Base-by-base conservation (phyloP, 2,329 filamentous ascomycete species). In the Celoporthe dispersa region DNA sequence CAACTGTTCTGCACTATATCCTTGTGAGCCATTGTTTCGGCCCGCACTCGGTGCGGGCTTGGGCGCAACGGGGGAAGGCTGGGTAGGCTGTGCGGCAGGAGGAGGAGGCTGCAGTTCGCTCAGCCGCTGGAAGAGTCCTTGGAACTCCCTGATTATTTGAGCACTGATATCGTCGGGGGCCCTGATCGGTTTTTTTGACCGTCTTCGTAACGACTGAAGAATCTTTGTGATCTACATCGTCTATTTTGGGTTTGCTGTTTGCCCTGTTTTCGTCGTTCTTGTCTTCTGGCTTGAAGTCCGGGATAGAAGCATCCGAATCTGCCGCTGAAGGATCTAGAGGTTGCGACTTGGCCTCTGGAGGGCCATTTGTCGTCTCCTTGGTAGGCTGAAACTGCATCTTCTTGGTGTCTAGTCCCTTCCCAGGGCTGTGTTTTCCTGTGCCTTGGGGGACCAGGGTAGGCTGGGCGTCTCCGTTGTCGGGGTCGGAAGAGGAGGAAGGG, bases 91-190 rank as follows among this genome's bases (percentile, higher is more conserved):
- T n/a, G 44, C 22, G 44, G 22, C 3, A 48, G 44, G 22, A 0
- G 22, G 44, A 1, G 44, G 19, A 48, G 44, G 22, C 44, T 2
- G 44, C 22, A 11, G 4, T 48, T 48, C 7, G 22, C 22, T 7
- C 44, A 48, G 19, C 9, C 5, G 19, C 31, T 69, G 57, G 3
- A 71, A 25, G 37, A 67, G 35, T 3, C 37, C 59, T 33, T 69
- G 70, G 9, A 71, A 8, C 39, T 69, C 63, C 6, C 39, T 57
- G 28, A 51, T 25, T 25, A 71, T 48, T 19, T 60, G 63, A 6
- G 37, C 16, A 4, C 12, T 44, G 3, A 67, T 39, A 14, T 69
- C 51, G 35, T 64, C 51, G 35, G 62, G 59, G 25, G 8, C 35
- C 8, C 22, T 5, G 22, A 2, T n/a, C 4, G n/a, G n/a, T 31